Evolutionary conservation across 2,329 filamentous ascomycete genomes (phyloP), one percentile per base, ranked within the genome.

Genomic region (Aspergillus calidoustus): DNA sequence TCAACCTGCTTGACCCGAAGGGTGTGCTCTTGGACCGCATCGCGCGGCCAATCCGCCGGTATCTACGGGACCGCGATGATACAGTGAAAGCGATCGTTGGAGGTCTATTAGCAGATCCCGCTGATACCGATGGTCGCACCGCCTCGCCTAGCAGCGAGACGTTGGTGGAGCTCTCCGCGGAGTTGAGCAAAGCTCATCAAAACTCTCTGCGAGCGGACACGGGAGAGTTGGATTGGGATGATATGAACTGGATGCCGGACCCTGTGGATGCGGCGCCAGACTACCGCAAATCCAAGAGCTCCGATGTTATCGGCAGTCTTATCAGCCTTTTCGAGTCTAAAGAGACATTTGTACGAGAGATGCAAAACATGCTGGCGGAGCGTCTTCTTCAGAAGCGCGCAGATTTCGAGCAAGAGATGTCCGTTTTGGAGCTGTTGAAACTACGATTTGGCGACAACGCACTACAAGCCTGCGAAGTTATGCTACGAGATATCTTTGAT

Each of bases 391-490:
- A 82, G 61, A 87, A 86, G 51, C 89, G 89, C 63, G 82, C 85
- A 19, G 83, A 86, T 25, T 96, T 93, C 68, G 85, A 90, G 62
- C 92, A 92, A 74, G 95, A 91, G 76, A 86, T 91, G 57, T 89
- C 91, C 59, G 91, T 97, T 4, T 84, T 98, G 6, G 89, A 94
- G 60, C 84, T 98, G 9, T 84, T 99, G 62, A 97, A 97, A 79
- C 85, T 91, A 64, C 88, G 93, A 8, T 93, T 97, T 60, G 94
- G 94, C 25, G 92, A 97, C 67, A 84, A 86, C 30, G 88, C 92
- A 17, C 81, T 99, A 50, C 95, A 98, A 74, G 91, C 91, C 53
- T 97, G 93, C 76, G 94, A 99, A 73, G 95, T 99, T 70, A 99
- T 99, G 95, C 86, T 99, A 60, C 91, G 90, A 66, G 95, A 99